Evolutionary conservation across 805 yeast species (phyloP).

Genomic region (Ogataea glucozyma): DNA sequence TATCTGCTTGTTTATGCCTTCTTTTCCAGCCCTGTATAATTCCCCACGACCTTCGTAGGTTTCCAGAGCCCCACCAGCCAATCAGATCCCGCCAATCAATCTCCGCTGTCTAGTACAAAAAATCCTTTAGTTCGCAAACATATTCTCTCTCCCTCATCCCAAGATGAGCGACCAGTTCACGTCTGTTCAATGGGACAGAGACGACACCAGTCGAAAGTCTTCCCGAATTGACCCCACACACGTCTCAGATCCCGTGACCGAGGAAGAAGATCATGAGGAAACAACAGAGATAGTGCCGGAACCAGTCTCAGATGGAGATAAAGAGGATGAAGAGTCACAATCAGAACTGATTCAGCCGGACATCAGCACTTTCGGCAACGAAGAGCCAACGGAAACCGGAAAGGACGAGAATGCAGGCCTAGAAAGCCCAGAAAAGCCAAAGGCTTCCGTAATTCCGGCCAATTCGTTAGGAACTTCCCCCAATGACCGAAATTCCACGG

Average conservation of each 20-base stretch:
- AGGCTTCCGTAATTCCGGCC: too few species aligned
- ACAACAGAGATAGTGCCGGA: background rate
- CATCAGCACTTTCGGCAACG: background rate
- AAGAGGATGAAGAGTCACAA: constrained; percentile 13
- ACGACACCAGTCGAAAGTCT: constrained; percentile 27
- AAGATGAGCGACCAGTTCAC: constrained; percentile 49
- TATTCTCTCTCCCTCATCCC: too few species aligned
- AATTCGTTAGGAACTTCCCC: background rate
- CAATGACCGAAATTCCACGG: background rate
- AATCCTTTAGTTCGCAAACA: too few species aligned
- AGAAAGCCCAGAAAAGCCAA: too few species aligned
- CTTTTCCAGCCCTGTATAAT: too few species aligned
- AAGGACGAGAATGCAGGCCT: background rate
- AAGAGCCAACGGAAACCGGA: background rate
- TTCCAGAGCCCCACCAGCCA: too few species aligned
- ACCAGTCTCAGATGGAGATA: background rate
- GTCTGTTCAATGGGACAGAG: constrained; percentile 59
- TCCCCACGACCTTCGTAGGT: too few species aligned
- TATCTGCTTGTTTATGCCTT: too few species aligned
- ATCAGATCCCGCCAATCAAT: background rate
- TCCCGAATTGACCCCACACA: constrained; percentile 4
- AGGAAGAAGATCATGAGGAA: constrained; percentile 5
- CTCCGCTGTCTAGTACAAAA: too few species aligned
- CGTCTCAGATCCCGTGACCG: constrained; percentile 6
- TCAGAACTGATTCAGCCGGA: constrained; percentile 14